These are phyloP conservation scores for Wickerhamiella dianesei DNA, from an alignment of 805 yeast genomes.

Conservation along the genomic window DNA sequence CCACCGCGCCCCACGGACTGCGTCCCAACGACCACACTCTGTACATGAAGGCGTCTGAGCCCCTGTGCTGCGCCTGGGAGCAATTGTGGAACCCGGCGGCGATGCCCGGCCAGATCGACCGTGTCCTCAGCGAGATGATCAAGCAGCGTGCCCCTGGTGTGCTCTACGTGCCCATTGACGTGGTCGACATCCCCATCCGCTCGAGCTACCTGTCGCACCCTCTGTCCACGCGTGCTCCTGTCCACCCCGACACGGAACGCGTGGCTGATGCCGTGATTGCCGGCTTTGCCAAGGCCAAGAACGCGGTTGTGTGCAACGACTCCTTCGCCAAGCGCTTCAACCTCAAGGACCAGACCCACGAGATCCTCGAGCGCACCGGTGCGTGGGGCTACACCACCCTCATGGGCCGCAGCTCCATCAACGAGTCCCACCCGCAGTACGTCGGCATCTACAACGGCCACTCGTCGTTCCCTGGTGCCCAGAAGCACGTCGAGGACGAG, in stretches of 20 bases:
- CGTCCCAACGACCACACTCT: conserved; percentile 50
- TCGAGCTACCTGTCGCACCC: conserved; percentile 26
- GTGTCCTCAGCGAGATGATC: conserved; percentile 43
- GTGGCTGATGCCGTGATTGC: conserved; percentile 35
- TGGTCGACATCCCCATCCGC: conserved; percentile 36
- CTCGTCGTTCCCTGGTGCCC: conserved; percentile 37
- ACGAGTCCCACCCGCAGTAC: conserved; percentile 53
- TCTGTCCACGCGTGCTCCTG: conserved; percentile 19
- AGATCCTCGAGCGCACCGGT: conserved; percentile 36
- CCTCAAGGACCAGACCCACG: conserved; percentile 29
- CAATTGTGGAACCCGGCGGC: conserved; percentile 32
- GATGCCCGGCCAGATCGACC: conserved; percentile 54
- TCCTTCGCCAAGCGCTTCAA: conserved; percentile 43
- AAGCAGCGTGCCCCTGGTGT: conserved; percentile 66
- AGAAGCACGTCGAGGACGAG: conserved; percentile 32
- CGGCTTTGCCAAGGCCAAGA: conserved; percentile 37
- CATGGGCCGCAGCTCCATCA: conserved; percentile 59
- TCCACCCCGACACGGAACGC: conserved; percentile 22
- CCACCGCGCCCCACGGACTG: conserved; percentile 24
- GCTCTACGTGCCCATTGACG: conserved; percentile 60
- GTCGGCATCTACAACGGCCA: conserved; percentile 63
- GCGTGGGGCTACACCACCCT: conserved; percentile 47
- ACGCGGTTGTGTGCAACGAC: conserved; percentile 62
- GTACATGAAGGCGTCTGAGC: conserved; percentile 49
- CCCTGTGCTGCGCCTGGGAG: conserved; percentile 43